Evolutionary conservation across 2,329 filamentous ascomycete species (phyloP).

Genomic region (Colletotrichum tamarilloi): DNA sequence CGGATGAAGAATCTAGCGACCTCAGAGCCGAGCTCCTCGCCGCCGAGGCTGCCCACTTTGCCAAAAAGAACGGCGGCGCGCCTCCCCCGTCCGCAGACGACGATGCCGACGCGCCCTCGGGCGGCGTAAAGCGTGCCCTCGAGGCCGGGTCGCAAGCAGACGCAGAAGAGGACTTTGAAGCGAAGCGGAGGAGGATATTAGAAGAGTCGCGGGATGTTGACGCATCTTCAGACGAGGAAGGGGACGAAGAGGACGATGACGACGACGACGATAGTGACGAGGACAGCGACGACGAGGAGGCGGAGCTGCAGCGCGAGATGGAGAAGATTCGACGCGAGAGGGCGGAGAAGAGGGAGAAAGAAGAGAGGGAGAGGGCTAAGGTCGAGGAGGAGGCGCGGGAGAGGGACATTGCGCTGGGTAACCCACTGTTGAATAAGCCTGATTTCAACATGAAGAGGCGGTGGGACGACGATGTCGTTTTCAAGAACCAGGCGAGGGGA

Average conservation of each 20-base stretch:
- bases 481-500: constrained; percentile 97
- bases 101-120: constrained; percentile 49
- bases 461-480: constrained; percentile 99
- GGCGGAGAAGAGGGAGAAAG: constrained; percentile 79
- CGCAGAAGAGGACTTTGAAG: constrained; percentile 76
- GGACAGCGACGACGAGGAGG: constrained; percentile 84
- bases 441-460: constrained; percentile 92
- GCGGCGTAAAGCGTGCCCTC: constrained; percentile 72
- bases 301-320: constrained; percentile 89
- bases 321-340: constrained; percentile 93
- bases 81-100: constrained; percentile 56
- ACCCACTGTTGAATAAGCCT: constrained; percentile 87
- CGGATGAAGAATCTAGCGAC: constrained; percentile 77
- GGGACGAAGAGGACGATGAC: constrained; percentile 61
- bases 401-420: constrained; percentile 89
- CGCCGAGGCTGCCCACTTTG: constrained; percentile 88
- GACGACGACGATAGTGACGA: constrained; percentile 66
- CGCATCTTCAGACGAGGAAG: constrained; percentile 76
- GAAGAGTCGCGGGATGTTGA: constrained; percentile 91
- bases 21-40: constrained; percentile 89
- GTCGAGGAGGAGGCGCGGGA: constrained; percentile 87
- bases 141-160: constrained; percentile 57
- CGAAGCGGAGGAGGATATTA: constrained; percentile 86
- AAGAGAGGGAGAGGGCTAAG: constrained; percentile 65
- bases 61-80: constrained; percentile 79